These are phyloP conservation scores for Neckera pumila DNA, from an alignment of 225 moss, liverwort and hornwort species.

Conservation along the genomic window DNA sequence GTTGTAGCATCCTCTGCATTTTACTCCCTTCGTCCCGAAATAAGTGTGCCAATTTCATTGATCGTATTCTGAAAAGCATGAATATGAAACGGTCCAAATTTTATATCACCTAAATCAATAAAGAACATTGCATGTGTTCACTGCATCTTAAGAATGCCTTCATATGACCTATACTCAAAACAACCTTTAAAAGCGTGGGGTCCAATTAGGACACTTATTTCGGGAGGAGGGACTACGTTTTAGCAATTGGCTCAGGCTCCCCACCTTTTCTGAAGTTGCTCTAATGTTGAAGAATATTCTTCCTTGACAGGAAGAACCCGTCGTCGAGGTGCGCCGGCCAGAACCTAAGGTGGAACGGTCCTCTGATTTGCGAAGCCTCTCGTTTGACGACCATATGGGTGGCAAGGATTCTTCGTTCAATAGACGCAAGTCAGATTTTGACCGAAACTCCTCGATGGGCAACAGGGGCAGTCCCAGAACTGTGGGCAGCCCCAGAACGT, in stretches of 20 bases:
- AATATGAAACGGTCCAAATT: background rate
- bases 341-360: slow-evolving; percentile 30
- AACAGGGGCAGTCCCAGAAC: slow-evolving; percentile 18
- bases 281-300: background rate
- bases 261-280: background rate
- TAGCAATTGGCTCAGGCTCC: background rate
- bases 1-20: background rate
- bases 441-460: slow-evolving; percentile 51
- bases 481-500: background rate
- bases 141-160: background rate
- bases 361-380: slow-evolving; percentile 50
- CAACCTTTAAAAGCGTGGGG: background rate
- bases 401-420: slow-evolving; percentile 35
- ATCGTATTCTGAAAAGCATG: background rate
- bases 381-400: slow-evolving; percentile 64
- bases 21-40: background rate
- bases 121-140: background rate
- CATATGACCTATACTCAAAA: background rate
- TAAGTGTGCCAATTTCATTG: background rate
- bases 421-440: slow-evolving; percentile 74
- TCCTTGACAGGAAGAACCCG: slow-evolving; percentile 21
- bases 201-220: background rate
- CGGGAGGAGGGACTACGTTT: background rate
- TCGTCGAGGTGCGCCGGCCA: slow-evolving; percentile 37
- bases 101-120: background rate